Evolutionary conservation across 768 basidiomycete species (phyloP).

Genomic region (Chiua virens): DNA sequence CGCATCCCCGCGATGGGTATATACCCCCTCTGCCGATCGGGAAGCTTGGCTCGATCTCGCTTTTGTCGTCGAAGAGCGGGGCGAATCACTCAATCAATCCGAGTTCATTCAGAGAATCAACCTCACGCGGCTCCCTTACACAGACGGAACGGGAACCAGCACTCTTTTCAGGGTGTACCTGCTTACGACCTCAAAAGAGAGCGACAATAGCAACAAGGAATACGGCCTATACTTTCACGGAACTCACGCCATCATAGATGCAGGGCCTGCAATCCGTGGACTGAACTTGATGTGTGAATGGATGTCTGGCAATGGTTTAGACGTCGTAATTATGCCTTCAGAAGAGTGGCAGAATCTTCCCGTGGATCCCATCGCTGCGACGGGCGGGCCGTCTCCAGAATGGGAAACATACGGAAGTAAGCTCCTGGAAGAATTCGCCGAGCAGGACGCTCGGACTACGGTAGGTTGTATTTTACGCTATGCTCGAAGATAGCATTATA

Average conservation of each 20-base stretch:
- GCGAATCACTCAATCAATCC: slow-evolving; percentile 9
- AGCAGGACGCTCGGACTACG: background rate
- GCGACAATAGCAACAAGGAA: background rate
- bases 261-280: slow-evolving; percentile 18
- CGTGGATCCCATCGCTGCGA: slow-evolving; percentile 25
- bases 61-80: slow-evolving; percentile 16
- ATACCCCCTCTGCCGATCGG: slow-evolving; percentile 23
- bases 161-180: slow-evolving; percentile 11
- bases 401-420: slow-evolving; percentile 16
- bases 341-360: slow-evolving; percentile 29
- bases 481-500: background rate
- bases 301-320: slow-evolving; percentile 16
- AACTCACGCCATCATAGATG: slow-evolving; percentile 23
- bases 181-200: slow-evolving; percentile 5
- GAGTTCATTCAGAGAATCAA: slow-evolving; percentile 18
- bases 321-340: slow-evolving; percentile 5
- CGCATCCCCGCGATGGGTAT: slow-evolving; percentile 18
- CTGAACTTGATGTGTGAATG: slow-evolving; percentile 24
- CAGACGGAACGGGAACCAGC: background rate
- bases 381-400: slow-evolving; percentile 15
- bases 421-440: slow-evolving; percentile 14
- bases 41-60: slow-evolving; percentile 23
- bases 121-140: slow-evolving; percentile 20
- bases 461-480: slow-evolving; percentile 6
- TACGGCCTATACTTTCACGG: slow-evolving; percentile 26